phyloP scores from a whole-genome alignment of 352 stramenopile species.

The Globisporangium uncinulatum region DNA sequence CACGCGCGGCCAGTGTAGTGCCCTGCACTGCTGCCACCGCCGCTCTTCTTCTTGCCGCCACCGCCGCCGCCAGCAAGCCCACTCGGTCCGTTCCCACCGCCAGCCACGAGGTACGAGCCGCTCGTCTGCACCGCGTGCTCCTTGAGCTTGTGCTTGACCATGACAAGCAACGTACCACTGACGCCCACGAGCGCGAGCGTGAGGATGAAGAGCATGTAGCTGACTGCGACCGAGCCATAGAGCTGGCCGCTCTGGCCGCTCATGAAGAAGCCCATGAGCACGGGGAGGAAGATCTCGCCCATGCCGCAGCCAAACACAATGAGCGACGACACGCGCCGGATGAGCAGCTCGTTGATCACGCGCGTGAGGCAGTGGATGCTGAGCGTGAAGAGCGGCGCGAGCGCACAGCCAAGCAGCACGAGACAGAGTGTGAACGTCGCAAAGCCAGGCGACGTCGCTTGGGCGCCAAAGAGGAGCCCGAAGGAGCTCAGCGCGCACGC shows the following conservation, averaged over 20 bases:
- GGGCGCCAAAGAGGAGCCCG: constrained; percentile 53
- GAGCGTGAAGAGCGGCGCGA: constrained; percentile 77
- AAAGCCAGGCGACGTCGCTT: constrained; percentile 29
- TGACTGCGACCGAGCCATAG: constrained; percentile 66
- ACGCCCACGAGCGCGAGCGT: constrained; percentile 63
- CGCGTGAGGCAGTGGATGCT: constrained; percentile 80
- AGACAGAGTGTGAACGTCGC: constrained; percentile 46
- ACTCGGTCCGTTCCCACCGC: neutral
- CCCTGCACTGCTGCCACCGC: neutral
- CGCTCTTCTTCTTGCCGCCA: constrained; percentile 1
- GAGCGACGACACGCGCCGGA: constrained; percentile 73
- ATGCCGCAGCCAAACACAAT: constrained; percentile 82
- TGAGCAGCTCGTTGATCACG: constrained; percentile 77
- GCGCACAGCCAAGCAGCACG: constrained; percentile 51
- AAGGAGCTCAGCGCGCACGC: constrained; percentile 62
- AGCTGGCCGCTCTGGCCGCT: constrained; percentile 68
- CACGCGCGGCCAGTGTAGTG: constrained; percentile 1
- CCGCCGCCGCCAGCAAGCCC: neutral
- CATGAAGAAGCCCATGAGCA: constrained; percentile 88
- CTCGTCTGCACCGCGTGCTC: constrained; percentile 18
- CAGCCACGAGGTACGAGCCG: constrained; percentile 2
- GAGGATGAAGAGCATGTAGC: constrained; percentile 77
- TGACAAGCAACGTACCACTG: constrained; percentile 60
- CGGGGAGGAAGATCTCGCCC: constrained; percentile 77
- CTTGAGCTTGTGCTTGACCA: constrained; percentile 58